Evolutionary conservation across 2,329 filamentous ascomycete genomes (phyloP), one percentile per base, ranked within the genome.

Genomic region (Domatiomyces globalis): DNA sequence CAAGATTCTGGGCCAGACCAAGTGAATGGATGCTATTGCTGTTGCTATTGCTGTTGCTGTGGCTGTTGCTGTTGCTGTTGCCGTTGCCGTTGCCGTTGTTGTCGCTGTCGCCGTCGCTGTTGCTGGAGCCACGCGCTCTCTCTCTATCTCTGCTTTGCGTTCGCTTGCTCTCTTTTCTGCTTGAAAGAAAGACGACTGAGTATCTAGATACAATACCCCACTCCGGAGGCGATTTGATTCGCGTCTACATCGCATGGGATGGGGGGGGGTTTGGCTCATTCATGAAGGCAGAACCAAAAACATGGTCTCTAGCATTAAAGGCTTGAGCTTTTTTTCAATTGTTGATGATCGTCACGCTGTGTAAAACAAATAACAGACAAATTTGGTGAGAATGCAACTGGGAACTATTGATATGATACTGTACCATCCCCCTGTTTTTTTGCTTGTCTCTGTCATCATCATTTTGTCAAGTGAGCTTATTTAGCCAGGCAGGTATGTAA

Each of bases 1-100:
- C 63, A 79, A 75, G 43, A 84, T 88, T 49, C 75, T 90, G 69
- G 77, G 69, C 42, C 36, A 46, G 25, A 46, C 36, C 27, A 46
- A 25, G 44, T 36, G 12, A 39, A 15, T 39, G 4, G 12, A 33
- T 10, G 12, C 8, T 33, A 2, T 10, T 33, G 8, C 5, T 33
- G 29, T 2, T 10, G 4, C 5, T 33, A 10, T 2, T 5, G 29
- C 29, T 7, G 29, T 10, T n/a, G n/a, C n/a, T n/a, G n/a, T n/a
- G n/a, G n/a, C n/a, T n/a, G n/a, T n/a, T n/a, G n/a, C n/a, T n/a
- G n/a, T 6, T 6, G 22, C 6, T 25, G 22, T 25, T 3, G 22
- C 22, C 6, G 22, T 25, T 6, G n/a, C n/a, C n/a, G n/a, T n/a
- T n/a, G 3, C 22, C 3, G 22, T 6, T 6, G 22, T 25, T 25